These are phyloP conservation scores for Septoria petroselini DNA, from an alignment of 2,329 filamentous ascomycete genomes.

Conservation along the genomic window DNA sequence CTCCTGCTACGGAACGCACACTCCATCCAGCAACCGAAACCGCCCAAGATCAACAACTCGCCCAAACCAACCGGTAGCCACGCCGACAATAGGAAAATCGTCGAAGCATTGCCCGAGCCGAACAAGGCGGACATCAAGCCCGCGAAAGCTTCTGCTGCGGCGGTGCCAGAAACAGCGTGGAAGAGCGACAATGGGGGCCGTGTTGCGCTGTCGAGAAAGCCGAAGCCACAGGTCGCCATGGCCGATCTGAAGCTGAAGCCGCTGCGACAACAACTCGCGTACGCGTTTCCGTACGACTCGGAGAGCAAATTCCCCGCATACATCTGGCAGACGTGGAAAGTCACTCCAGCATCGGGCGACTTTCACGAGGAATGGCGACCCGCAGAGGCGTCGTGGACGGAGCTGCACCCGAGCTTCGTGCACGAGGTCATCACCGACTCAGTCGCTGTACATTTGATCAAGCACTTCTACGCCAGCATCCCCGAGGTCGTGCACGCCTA, in stretches of 20 bases:
- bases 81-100: conserved; percentile 38
- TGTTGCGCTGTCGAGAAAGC: conserved; percentile 42
- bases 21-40: conserved; percentile 21
- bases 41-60: conserved; percentile 33
- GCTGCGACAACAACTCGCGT: conserved; percentile 75
- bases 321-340: conserved; percentile 99
- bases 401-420: conserved; percentile 82
- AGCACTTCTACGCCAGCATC: conserved; percentile 75
- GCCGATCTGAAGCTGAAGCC: conserved; percentile 70
- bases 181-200: conserved; percentile 30
- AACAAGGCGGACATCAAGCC: conserved; percentile 16
- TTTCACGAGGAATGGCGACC: conserved; percentile 74
- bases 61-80: conserved; percentile 40
- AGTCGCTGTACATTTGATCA: conserved; percentile 75
- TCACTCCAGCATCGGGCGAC: conserved; percentile 69
- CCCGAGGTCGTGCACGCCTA: conserved; percentile 52
- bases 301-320: conserved; percentile 89
- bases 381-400: conserved; percentile 84
- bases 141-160: conserved; percentile 19
- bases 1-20: conserved; percentile 66
- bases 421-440: conserved; percentile 97
- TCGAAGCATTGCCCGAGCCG: conserved; percentile 26
- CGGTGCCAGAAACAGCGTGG: conserved; percentile 31
- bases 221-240: conserved; percentile 58
- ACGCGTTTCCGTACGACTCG: conserved; percentile 91